Evolutionary conservation across 768 basidiomycete genomes (phyloP).

Genomic region (Mycena albidolilacea): DNA sequence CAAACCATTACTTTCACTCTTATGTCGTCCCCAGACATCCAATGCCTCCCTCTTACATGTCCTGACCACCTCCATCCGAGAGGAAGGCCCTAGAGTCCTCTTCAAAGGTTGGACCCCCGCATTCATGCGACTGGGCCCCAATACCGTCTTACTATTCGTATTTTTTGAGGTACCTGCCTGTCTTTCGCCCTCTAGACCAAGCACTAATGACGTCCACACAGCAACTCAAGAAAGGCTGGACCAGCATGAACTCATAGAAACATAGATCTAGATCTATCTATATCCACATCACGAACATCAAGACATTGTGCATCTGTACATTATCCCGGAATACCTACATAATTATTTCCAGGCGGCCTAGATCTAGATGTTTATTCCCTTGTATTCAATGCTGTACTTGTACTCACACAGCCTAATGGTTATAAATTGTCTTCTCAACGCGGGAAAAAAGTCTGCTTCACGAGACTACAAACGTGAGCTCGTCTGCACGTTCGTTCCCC

Average conservation of each 20-base stretch:
- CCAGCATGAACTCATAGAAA: slow-evolving; percentile 30
- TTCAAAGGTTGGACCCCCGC: slow-evolving; percentile 95
- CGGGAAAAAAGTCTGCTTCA: too few species aligned
- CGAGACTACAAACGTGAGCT: too few species aligned
- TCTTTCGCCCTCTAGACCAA: background rate
- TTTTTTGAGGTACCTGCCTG: slow-evolving; percentile 76
- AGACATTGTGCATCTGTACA: slow-evolving; percentile 12
- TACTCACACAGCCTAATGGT: slow-evolving; percentile 17
- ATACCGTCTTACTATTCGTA: slow-evolving; percentile 88
- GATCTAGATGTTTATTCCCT: slow-evolving; percentile 17
- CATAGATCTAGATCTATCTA: background rate
- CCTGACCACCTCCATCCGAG: slow-evolving; percentile 70
- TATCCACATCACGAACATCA: slow-evolving; percentile 2
- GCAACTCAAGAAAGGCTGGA: slow-evolving; percentile 84
- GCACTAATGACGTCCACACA: slow-evolving; percentile 45
- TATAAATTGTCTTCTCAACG: background rate
- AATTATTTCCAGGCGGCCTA: slow-evolving; percentile 11
- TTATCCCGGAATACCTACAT: slow-evolving; percentile 9
- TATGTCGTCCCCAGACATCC: slow-evolving; percentile 59
- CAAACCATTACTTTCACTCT: slow-evolving; percentile 1
- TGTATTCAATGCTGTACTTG: slow-evolving; percentile 28
- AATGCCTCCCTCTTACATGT: slow-evolving; percentile 65
- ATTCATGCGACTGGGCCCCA: slow-evolving; percentile 87
- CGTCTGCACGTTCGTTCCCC: too few species aligned
- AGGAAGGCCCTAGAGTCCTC: slow-evolving; percentile 84